Percentiles rank a stretch among this genome's conserved stretches.
These are phyloP conservation scores for Penicillium janthinellum DNA, from an alignment of 2,329 filamentous ascomycete genomes.

Conservation along the genomic window DNA sequence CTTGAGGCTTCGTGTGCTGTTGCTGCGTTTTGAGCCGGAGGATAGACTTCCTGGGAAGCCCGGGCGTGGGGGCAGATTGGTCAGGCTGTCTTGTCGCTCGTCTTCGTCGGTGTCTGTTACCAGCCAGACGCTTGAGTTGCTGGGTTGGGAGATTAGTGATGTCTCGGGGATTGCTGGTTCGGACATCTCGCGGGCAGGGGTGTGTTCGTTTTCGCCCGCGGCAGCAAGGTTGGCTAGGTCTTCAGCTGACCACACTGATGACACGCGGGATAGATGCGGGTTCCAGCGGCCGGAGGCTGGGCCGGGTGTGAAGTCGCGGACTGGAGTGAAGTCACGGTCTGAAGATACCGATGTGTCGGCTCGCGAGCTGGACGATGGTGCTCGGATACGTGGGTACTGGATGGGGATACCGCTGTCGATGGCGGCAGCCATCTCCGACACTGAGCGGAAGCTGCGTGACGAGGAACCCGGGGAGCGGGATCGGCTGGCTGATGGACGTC, in stretches of 20 bases:
- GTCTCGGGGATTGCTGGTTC: slow-evolving; percentile 29
- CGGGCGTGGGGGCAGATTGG: slow-evolving; percentile 39
- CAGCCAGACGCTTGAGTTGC: slow-evolving; percentile 38
- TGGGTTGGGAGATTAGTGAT: slow-evolving; percentile 26
- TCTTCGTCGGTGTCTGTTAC: slow-evolving; percentile 37
- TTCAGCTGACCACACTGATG: slow-evolving; percentile 46
- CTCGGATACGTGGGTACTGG: slow-evolving; percentile 42
- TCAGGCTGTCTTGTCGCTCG: slow-evolving; percentile 40
- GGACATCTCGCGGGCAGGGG: slow-evolving; percentile 14
- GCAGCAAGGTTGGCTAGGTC: slow-evolving; percentile 32
- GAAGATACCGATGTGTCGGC: slow-evolving; percentile 37
- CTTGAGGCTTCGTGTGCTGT: slow-evolving; percentile 39
- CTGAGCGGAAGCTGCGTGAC: slow-evolving; percentile 35
- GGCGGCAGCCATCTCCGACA: slow-evolving; percentile 41
- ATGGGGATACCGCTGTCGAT: slow-evolving; percentile 41
- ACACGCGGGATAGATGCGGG: slow-evolving; percentile 48
- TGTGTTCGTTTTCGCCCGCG: slow-evolving; percentile 21
- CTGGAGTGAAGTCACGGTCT: slow-evolving; percentile 35
- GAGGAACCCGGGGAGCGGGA: slow-evolving; percentile 40
- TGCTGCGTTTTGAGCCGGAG: slow-evolving; percentile 46
- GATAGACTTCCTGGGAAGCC: slow-evolving; percentile 42
- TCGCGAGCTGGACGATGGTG: slow-evolving; percentile 45
- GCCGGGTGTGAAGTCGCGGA: slow-evolving; percentile 37
- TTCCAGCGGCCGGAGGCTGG: slow-evolving; percentile 42
- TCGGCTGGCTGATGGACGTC: slow-evolving; percentile 18